Evolutionary conservation across 805 yeast genomes (phyloP).

Genomic region (Wickerhamomyces bisporus): DNA sequence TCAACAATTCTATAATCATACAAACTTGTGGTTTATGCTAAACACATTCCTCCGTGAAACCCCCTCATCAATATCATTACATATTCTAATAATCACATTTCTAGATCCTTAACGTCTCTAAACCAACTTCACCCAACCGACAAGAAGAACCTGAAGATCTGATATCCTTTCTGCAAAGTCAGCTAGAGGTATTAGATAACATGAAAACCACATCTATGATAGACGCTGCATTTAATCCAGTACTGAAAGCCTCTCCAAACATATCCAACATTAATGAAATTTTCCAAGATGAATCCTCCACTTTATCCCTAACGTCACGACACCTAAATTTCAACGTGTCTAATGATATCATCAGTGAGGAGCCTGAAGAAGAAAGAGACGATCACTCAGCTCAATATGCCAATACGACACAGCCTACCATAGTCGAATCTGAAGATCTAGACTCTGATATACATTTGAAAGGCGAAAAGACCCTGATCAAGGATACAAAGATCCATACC

Average conservation of each 20-base stretch:
- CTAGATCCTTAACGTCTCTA: neutral
- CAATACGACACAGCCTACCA: neutral
- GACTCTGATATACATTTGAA: neutral
- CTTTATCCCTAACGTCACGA: slow-evolving; percentile 6
- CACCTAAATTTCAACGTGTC: slow-evolving; percentile 13
- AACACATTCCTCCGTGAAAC: too few species aligned
- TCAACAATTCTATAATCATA: too few species aligned
- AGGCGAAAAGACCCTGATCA: neutral
- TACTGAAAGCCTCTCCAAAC: slow-evolving; percentile 18
- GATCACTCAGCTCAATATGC: neutral
- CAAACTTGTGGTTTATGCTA: too few species aligned
- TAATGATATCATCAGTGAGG: slow-evolving; percentile 16
- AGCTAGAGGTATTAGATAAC: slow-evolving; percentile 10
- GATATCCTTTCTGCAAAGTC: slow-evolving; percentile 4
- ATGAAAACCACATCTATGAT: slow-evolving; percentile 1
- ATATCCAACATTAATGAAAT: slow-evolving; percentile 17
- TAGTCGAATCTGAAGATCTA: neutral
- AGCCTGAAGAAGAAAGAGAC: slow-evolving; percentile 15
- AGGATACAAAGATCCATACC: neutral
- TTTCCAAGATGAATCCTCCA: slow-evolving; percentile 11
- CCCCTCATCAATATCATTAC: neutral
- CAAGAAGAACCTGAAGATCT: neutral
- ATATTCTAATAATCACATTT: neutral
- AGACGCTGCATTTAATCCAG: slow-evolving; percentile 8
- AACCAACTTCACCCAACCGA: neutral